Conservation (phyloP, 805 yeast species). For the Debaryomyces hansenii region DNA sequence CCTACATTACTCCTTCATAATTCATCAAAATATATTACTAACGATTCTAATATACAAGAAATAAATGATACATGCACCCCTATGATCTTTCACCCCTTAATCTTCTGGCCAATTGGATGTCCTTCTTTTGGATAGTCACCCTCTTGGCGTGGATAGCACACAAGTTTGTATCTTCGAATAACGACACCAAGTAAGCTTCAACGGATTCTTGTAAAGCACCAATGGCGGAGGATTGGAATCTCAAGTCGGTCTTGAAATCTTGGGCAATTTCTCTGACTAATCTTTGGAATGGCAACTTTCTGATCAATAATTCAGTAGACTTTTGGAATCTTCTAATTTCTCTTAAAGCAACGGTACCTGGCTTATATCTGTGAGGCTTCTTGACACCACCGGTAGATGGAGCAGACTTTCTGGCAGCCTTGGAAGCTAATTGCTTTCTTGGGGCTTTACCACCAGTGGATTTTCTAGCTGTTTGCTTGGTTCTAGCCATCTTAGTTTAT, state of each 20-base stretch:
- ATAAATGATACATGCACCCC: constrained; percentile 4
- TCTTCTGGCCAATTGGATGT: constrained; percentile 52
- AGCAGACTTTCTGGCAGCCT: constrained; percentile 53
- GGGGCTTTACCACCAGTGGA: constrained; percentile 55
- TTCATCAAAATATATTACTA: background rate
- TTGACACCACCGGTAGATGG: constrained; percentile 52
- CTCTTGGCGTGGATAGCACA: constrained; percentile 54
- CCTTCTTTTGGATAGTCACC: constrained; percentile 52
- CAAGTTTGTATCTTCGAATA: constrained; percentile 51
- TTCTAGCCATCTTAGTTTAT: constrained; percentile 42
- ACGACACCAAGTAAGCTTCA: constrained; percentile 49
- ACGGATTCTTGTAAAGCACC: constrained; percentile 53
- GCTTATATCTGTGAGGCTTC: constrained; percentile 54
- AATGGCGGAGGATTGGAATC: constrained; percentile 50
- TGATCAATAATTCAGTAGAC: constrained; percentile 48
- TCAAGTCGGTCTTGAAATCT: constrained; percentile 49
- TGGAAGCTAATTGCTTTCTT: constrained; percentile 52
- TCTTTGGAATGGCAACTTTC: constrained; percentile 53
- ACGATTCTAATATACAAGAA: constrained; percentile 8
- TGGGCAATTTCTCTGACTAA: constrained; percentile 51
- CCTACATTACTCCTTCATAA: background rate
- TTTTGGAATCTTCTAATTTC: constrained; percentile 53
- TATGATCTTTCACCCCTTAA: constrained; percentile 52
- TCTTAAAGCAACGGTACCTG: constrained; percentile 54
- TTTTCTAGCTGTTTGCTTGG: constrained; percentile 52